A percentile compares a stretch with the other conserved stretches of the same genome.
These are phyloP conservation scores for Schwanniomyces polymorphus DNA, from an alignment of 805 yeast species.

Conservation along the genomic window DNA sequence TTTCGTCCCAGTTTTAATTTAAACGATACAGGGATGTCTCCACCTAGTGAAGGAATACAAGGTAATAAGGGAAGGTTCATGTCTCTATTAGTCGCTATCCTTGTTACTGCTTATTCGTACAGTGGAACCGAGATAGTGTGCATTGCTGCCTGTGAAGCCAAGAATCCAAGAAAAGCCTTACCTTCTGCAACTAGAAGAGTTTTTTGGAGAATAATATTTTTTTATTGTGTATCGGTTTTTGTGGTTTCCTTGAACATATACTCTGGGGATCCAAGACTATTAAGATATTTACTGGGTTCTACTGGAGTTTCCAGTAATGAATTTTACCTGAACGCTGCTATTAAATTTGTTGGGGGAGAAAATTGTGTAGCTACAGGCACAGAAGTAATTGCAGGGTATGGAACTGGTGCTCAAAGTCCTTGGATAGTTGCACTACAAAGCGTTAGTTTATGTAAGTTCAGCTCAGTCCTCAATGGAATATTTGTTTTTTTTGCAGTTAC, in stretches of 20 bases:
- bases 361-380: conserved; percentile 25
- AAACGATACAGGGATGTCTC: conserved; percentile 53
- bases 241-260: conserved; percentile 71
- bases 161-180: conserved; percentile 72
- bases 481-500: conserved; percentile 47
- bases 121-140: conserved; percentile 83
- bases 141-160: conserved; percentile 84
- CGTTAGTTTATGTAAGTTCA: conserved; percentile 33
- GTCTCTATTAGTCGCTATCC: conserved; percentile 58
- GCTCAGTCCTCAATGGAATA: conserved; percentile 43
- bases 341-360: conserved; percentile 34
- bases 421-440: conserved; percentile 46
- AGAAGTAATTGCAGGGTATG: conserved; percentile 29
- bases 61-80: conserved; percentile 63
- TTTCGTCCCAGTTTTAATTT: conserved; percentile 74
- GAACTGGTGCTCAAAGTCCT: conserved; percentile 45
- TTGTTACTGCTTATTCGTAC: conserved; percentile 71
- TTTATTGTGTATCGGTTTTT: conserved; percentile 67
- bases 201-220: conserved; percentile 65
- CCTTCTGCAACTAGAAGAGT: conserved; percentile 78
- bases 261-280: conserved; percentile 73
- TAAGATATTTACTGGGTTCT: conserved; percentile 49
- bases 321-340: conserved; percentile 25
- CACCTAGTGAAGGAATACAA: conserved; percentile 54
- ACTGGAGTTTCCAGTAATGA: conserved; percentile 25